A percentile compares a stretch with the other conserved stretches of the same genome.
These are phyloP conservation scores for Fraxinus excelsior DNA, from an alignment of 257 asterid species.

Conservation along the genomic window DNA sequence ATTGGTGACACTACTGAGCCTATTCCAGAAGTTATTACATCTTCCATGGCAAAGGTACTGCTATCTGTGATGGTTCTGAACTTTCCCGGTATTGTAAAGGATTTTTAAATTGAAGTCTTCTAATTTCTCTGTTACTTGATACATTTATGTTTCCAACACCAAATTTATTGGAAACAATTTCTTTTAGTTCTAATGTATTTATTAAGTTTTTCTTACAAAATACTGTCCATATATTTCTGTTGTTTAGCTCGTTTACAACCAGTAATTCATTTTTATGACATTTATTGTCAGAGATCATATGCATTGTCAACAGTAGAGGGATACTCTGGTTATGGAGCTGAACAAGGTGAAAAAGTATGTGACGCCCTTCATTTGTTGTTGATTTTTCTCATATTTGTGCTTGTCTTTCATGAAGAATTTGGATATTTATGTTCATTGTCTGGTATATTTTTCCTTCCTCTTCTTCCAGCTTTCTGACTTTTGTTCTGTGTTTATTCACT, in stretches of 20 bases:
- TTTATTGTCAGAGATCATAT: conserved; percentile 56
- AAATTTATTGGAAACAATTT: background rate
- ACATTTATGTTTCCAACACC: background rate
- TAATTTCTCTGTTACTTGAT: background rate
- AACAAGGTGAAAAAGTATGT: conserved; percentile 92
- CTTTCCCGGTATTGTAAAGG: conserved; percentile 9
- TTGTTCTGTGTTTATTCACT: conserved; percentile 16
- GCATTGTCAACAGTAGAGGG: conserved; percentile 85
- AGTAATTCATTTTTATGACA: background rate
- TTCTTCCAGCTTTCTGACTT: conserved; percentile 12
- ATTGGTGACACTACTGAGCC: conserved; percentile 99
- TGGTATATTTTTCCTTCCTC: background rate
- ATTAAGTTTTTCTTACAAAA: background rate
- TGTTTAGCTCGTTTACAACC: background rate
- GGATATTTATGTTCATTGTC: background rate
- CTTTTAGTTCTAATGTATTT: background rate
- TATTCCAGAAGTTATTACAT: conserved; percentile 82
- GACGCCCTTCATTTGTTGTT: conserved; percentile 4
- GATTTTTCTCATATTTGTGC: conserved; percentile 1
- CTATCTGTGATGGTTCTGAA: background rate
- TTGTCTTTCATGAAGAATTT: background rate
- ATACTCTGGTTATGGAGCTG: conserved; percentile 96
- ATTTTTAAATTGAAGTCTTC: conserved; percentile 1
- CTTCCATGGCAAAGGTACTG: conserved; percentile 88
- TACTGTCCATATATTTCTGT: conserved; percentile 1